Evolutionary conservation across 2,329 filamentous ascomycete genomes (phyloP).

Genomic region (Ophiobolus disseminans): DNA sequence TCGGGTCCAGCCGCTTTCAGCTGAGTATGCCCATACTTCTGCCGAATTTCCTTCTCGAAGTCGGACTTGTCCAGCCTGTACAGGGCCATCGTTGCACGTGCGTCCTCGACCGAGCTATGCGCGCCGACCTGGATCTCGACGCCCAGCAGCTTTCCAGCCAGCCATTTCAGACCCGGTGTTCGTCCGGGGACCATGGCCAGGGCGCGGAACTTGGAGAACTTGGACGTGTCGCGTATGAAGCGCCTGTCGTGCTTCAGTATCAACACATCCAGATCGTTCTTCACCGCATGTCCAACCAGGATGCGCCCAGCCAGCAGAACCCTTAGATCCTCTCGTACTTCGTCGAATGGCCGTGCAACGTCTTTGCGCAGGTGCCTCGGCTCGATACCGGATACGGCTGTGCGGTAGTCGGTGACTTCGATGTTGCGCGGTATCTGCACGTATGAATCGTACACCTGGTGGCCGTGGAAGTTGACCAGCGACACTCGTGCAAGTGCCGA

Average conservation of each 20-base stretch:
- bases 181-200: constrained; percentile 65
- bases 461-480: constrained; percentile 90
- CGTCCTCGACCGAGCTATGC: constrained; percentile 75
- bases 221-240: constrained; percentile 85
- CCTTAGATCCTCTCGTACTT: constrained; percentile 77
- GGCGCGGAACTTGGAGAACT: constrained; percentile 75
- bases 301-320: constrained; percentile 73
- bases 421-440: constrained; percentile 73
- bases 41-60: constrained; percentile 82
- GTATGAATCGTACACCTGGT: constrained; percentile 92
- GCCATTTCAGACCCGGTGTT: constrained; percentile 70
- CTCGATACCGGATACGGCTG: constrained; percentile 81
- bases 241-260: constrained; percentile 78
- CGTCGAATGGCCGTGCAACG: constrained; percentile 65
- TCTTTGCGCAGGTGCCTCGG: constrained; percentile 71
- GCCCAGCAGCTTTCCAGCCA: constrained; percentile 65
- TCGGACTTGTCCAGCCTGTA: constrained; percentile 82
- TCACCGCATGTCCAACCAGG: constrained; percentile 82
- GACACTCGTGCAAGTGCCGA: constrained; percentile 86
- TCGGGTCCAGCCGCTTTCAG: constrained; percentile 29
- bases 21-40: constrained; percentile 59
- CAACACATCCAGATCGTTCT: constrained; percentile 77
- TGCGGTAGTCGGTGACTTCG: constrained; percentile 88
- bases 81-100: constrained; percentile 85
- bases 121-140: constrained; percentile 66